These are phyloP conservation scores for Amanita polypyramis DNA, from an alignment of 768 basidiomycete species.

Conservation along the genomic window DNA sequence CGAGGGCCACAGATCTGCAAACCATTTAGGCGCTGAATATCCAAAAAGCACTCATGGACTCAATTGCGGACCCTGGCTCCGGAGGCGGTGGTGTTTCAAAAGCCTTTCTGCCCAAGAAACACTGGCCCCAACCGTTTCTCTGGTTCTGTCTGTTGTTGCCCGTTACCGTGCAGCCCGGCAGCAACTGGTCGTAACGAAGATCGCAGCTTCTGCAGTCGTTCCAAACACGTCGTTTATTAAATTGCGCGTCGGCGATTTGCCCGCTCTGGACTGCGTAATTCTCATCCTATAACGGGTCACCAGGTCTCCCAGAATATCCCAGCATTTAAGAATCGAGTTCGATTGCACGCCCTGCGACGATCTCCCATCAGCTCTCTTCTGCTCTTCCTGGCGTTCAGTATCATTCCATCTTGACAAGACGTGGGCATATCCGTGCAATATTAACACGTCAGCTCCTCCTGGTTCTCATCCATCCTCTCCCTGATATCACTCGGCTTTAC, in stretches of 20 bases:
- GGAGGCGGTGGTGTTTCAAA: conserved; percentile 1
- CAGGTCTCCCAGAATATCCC: conserved; percentile 1
- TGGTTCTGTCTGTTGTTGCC: too few relatives aligned
- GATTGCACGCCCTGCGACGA: conserved; percentile 17
- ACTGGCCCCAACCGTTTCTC: too few relatives aligned
- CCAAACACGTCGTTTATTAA: conserved; percentile 5
- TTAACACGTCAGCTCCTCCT: conserved; percentile 5
- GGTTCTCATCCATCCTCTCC: conserved; percentile 7
- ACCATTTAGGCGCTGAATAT: conserved; percentile 12
- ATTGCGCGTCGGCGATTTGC: conserved; percentile 1
- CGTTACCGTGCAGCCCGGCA: background rate
- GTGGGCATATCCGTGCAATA: conserved; percentile 11
- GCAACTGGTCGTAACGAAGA: background rate
- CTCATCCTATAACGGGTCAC: conserved; percentile 1
- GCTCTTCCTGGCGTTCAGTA: background rate
- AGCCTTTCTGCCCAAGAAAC: too few relatives aligned
- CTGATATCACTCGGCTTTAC: conserved; percentile 14
- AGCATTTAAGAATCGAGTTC: conserved; percentile 10
- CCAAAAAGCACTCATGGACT: conserved; percentile 1
- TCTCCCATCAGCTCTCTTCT: conserved; percentile 18
- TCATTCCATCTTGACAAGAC: background rate
- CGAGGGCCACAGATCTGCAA: conserved; percentile 6
- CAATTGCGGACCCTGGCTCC: conserved; percentile 12
- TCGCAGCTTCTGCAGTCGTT: conserved; percentile 6
- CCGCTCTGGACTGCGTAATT: background rate